Evolutionary conservation across 441 rosid species (phyloP).

Genomic region (Theobroma grandiflorum): DNA sequence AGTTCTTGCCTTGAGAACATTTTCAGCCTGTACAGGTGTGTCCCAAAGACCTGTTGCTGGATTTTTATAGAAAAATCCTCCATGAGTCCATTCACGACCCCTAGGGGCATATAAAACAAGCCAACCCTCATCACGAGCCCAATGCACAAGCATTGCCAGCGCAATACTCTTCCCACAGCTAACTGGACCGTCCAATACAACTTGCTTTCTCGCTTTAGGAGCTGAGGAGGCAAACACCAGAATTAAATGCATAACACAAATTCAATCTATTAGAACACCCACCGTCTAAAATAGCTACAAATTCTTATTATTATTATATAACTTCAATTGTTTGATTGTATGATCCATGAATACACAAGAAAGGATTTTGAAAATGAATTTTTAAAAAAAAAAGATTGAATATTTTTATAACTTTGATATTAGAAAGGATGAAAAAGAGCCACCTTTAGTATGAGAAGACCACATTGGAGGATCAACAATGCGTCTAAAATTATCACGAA

Average conservation of each 20-base stretch:
- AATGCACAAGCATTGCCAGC: slow-evolving; percentile 93
- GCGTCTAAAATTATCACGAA: slow-evolving; percentile 91
- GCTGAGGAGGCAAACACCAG: slow-evolving; percentile 44
- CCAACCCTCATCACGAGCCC: slow-evolving; percentile 99
- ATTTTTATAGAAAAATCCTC: slow-evolving; percentile 87
- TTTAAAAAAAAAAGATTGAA: neutral
- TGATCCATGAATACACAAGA: neutral
- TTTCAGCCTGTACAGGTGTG: slow-evolving; percentile 88
- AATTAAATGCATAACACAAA: neutral
- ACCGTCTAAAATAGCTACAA: slow-evolving; percentile 5
- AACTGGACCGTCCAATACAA: slow-evolving; percentile 93
- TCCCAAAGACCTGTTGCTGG: slow-evolving; percentile 91
- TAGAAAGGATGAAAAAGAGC: slow-evolving; percentile 1
- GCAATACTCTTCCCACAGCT: slow-evolving; percentile 92
- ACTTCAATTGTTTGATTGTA: neutral
- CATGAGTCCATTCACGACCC: slow-evolving; percentile 93
- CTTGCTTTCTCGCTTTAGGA: slow-evolving; percentile 71
- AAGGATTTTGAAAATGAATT: neutral
- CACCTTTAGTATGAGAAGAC: slow-evolving; percentile 61
- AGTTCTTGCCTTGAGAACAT: slow-evolving; percentile 77
- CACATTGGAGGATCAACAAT: slow-evolving; percentile 79
- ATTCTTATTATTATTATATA: neutral
- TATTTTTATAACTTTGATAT: neutral
- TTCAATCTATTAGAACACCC: neutral
- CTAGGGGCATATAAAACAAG: slow-evolving; percentile 87